These are phyloP conservation scores for Daedaleopsis sinensis DNA, from an alignment of 768 basidiomycete genomes.

Conservation along the genomic window DNA sequence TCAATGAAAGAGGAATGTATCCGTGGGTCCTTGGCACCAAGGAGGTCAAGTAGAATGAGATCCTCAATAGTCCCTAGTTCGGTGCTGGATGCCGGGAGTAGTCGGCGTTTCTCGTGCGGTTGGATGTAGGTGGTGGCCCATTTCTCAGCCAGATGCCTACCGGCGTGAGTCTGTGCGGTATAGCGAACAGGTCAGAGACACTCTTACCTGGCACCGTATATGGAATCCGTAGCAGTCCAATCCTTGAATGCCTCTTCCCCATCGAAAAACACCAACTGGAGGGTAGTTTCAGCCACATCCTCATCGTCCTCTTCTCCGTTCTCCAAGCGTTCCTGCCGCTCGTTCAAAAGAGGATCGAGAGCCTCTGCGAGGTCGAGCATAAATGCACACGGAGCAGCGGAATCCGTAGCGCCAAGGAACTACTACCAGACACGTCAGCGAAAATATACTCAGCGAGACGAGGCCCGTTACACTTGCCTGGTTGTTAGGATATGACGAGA, in stretches of 20 bases:
- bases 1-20: constrained; percentile 84
- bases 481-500: constrained; percentile 66
- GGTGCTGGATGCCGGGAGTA: constrained; percentile 51
- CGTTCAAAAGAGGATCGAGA: constrained; percentile 71
- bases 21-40: constrained; percentile 75
- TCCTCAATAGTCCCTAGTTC: constrained; percentile 84
- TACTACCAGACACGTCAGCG: constrained; percentile 36
- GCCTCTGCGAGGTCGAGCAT: constrained; percentile 91
- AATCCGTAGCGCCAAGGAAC: constrained; percentile 98
- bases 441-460: neutral
- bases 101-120: constrained; percentile 60
- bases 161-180: constrained; percentile 6
- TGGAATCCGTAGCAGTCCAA: constrained; percentile 90
- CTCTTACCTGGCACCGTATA: constrained; percentile 88
- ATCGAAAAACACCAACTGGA: constrained; percentile 95
- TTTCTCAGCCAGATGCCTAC: constrained; percentile 84
- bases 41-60: constrained; percentile 88
- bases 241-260: constrained; percentile 94
- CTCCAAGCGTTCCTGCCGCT: constrained; percentile 56
- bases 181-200: constrained; percentile 8
- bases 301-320: constrained; percentile 70
- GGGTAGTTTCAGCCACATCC: constrained; percentile 78
- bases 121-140: constrained; percentile 76
- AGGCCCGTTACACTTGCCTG: constrained; percentile 52
- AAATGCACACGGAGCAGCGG: constrained; percentile 93